Base-by-base conservation (phyloP, 2,329 filamentous ascomycete genomes). In the Plenodomus tracheiphilus region DNA sequence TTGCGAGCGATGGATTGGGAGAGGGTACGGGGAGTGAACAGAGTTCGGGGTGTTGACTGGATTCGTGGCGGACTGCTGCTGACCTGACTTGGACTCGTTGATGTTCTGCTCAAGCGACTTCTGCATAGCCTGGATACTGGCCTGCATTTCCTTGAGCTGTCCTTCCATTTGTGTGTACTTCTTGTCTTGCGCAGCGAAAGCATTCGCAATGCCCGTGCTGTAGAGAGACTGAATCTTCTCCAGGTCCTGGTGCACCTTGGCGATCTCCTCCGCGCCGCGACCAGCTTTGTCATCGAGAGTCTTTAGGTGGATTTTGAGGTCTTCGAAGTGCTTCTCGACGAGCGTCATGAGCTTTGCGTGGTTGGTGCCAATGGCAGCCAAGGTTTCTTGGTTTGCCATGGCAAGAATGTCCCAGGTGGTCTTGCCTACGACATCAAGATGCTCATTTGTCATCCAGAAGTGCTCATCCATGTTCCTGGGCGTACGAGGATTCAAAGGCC, bases 391-490 rank as follows among this genome's bases (percentile, higher is more conserved):
- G 25, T 48, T 56, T 35, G 53, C 43, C 20, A 44, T 43, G 13
- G 56, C 51, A 3, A 69, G 46, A 28, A 54, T 43, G 39, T 70
- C 66, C 46, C 62, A 66, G 0, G 61, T 56, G 6, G 58, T 65
- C 36, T 65, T 61, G 30, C 58, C 65, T 1, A 67, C 53, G 6
- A 67, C 59, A 32, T 71, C 69, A 17, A 73, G 62, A 53, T 73
- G 70, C 41, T 67, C 61, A 41, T 72, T 70, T 8, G 61, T 62
- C 61, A 70, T 68, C 50, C 55, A 64, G 55, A 73, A 72, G 46
- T 71, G 68, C n/a, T 66, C 63, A 4, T 61, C 56, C 15, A 62
- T 55, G 7, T 41, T 48, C 41, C 52, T 61, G 17, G 53, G 55
- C 30, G 53, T 46, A 2, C 39, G 43, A 8, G 44, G 47, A 6